These are phyloP conservation scores for Botrytis cinerea DNA, from an alignment of 2,329 filamentous ascomycete species.

Conservation along the genomic window DNA sequence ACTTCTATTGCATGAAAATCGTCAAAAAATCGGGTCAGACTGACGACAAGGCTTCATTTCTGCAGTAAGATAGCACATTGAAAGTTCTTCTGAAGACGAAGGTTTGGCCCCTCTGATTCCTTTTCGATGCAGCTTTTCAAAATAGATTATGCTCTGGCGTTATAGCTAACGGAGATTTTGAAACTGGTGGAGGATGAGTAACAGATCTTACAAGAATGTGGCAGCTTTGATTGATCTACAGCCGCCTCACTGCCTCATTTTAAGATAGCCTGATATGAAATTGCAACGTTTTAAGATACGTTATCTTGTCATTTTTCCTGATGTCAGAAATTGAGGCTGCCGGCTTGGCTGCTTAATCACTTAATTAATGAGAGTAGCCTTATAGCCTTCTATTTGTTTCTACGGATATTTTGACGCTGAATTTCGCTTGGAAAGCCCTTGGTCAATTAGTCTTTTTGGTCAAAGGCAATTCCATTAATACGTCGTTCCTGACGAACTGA, in stretches of 20 bases:
- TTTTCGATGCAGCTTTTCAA: background rate
- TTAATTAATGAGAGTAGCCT: background rate
- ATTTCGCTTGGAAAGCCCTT: too few relatives aligned
- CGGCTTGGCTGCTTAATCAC: too few relatives aligned
- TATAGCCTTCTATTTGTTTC: background rate
- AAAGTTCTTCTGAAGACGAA: background rate
- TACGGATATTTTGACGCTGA: background rate
- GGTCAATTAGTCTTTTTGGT: background rate
- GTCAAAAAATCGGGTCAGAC: background rate
- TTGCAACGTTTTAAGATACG: too few relatives aligned
- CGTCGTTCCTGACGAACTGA: too few relatives aligned
- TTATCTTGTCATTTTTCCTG: too few relatives aligned
- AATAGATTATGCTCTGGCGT: too few relatives aligned
- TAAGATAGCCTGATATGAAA: too few relatives aligned
- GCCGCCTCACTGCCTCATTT: background rate
- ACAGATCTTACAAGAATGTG: background rate
- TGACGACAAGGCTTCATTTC: background rate
- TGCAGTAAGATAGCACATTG: background rate
- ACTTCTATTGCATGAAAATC: background rate
- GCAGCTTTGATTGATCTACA: accelerated
- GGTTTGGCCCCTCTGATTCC: too few relatives aligned
- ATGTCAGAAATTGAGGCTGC: too few relatives aligned
- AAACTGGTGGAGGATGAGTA: background rate
- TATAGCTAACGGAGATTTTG: background rate
- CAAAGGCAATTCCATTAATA: background rate